Base-by-base conservation (phyloP, 2,329 filamentous ascomycete genomes). In the Lachnellula occidentalis region DNA sequence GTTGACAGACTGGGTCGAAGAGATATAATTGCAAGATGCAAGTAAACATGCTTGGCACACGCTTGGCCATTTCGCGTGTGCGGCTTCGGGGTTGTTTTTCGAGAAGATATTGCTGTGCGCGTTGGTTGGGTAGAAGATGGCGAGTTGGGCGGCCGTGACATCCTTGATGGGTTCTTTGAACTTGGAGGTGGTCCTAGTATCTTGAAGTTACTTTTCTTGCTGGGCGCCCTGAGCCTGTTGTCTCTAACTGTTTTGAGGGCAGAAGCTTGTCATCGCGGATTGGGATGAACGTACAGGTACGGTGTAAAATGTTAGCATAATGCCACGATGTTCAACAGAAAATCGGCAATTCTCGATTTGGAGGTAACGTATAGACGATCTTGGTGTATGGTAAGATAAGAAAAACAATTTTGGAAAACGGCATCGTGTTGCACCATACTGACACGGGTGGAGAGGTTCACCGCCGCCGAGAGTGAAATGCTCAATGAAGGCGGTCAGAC, bases 31-130 rank as follows among this genome's bases (percentile, higher is more conserved):
- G 27, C 27, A 31, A 2, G 8, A 9, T 31, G 8, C 7, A n/a
- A n/a, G n/a, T n/a, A n/a, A n/a, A n/a, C n/a, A 9, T 11, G 8
- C 27, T 8, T 31, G 24, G 24, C 24, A 27, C 24, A 1, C 2
- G 5, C 24, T 27, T 8, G 24, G 6, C 7, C 24, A 9, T 27
- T 8, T 27, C n/a, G n/a, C 82, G 66, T 87, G 86, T 53, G 87
- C 90, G 65, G 85, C 82, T 70, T 96, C 90, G 34, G 81, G 80
- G 73, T 92, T 95, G 51, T 79, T 73, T 63, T 81, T 82, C 61
- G 85, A 82, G 76, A 99, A 96, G 54, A 99, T 84, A 34, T 83
- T 82, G 45, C 85, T 87, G 58, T 92, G 88, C 50, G 87, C 85
- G 48, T 91, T 91, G 1, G 85, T 90, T 4, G 91, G 90, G 73